A percentile compares a stretch with the other conserved stretches of the same genome.
Conservation (phyloP, 352 stramenopile genomes). For the Lagenidium sp. region DNA sequence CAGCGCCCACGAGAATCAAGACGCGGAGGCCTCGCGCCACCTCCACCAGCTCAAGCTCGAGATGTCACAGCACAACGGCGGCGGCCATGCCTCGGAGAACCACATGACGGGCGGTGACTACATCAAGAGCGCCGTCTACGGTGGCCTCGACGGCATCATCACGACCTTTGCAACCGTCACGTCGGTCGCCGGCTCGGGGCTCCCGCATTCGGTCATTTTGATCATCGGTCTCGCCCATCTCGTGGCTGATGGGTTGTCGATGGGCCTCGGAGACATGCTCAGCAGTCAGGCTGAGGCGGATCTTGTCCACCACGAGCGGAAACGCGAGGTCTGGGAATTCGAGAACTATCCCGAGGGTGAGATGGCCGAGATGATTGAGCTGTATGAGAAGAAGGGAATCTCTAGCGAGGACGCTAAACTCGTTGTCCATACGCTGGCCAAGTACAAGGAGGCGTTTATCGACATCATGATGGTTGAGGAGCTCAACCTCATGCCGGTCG, state of each 20-base stretch:
- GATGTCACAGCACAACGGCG: conserved; percentile 33
- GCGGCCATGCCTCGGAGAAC: conserved; percentile 61
- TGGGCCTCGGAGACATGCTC: conserved; percentile 95
- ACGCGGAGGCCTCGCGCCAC: conserved; percentile 41
- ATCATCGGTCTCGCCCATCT: conserved; percentile 93
- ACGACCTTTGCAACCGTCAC: conserved; percentile 95
- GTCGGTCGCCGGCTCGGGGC: conserved; percentile 85
- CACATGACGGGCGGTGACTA: conserved; percentile 60
- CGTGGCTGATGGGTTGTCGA: conserved; percentile 91
- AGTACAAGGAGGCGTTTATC: conserved; percentile 97
- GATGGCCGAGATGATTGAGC: conserved; percentile 95
- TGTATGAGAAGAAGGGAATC: conserved; percentile 92
- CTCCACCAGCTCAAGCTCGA: conserved; percentile 66
- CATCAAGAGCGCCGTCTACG: conserved; percentile 91
- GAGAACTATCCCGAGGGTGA: conserved; percentile 95
- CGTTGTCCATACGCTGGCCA: conserved; percentile 91
- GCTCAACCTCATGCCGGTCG: conserved; percentile 91
- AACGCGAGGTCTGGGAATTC: conserved; percentile 92
- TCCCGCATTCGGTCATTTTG: conserved; percentile 89
- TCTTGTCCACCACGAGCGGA: conserved; percentile 89
- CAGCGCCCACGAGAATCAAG: conserved; percentile 29
- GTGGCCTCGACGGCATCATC: conserved; percentile 95
- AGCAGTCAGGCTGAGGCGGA: conserved; percentile 91
- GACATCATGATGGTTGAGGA: conserved; percentile 98
- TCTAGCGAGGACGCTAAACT: conserved; percentile 81